phyloP scores from a whole-genome alignment of 164 flowering plant species.

The Protea cynaroides region DNA sequence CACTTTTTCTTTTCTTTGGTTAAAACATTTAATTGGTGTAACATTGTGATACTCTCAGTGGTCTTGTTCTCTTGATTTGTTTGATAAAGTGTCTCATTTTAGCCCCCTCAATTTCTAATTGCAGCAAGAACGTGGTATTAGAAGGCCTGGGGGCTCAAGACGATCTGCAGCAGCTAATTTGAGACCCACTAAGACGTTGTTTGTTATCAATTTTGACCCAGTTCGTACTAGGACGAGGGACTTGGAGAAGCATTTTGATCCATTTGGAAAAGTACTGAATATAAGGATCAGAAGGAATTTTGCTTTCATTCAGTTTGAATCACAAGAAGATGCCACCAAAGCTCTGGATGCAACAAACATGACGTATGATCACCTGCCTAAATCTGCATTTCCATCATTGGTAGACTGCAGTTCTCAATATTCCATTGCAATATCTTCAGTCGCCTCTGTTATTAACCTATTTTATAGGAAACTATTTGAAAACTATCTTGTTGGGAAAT shows the following conservation, averaged over 20 bases:
- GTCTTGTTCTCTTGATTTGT: background rate
- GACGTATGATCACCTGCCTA: slow-evolving; percentile 28
- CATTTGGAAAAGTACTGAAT: slow-evolving; percentile 82
- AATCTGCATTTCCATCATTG: background rate
- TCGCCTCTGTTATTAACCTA: background rate
- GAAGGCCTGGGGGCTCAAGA: slow-evolving; percentile 53
- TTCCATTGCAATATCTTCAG: too few relatives aligned
- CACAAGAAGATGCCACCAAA: slow-evolving; percentile 86
- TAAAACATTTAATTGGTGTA: too few relatives aligned
- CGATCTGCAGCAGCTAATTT: slow-evolving; percentile 52
- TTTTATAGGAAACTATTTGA: background rate
- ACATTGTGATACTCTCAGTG: background rate
- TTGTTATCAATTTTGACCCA: slow-evolving; percentile 94
- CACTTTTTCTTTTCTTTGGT: too few relatives aligned
- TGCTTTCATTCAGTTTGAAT: slow-evolving; percentile 88
- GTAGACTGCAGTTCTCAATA: too few relatives aligned
- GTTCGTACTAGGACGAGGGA: slow-evolving; percentile 72
- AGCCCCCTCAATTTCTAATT: slow-evolving; percentile 7
- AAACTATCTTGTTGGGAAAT: background rate
- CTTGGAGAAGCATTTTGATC: slow-evolving; percentile 89
- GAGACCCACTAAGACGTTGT: slow-evolving; percentile 85
- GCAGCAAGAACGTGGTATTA: slow-evolving; percentile 84
- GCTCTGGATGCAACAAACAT: slow-evolving; percentile 51
- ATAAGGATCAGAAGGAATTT: slow-evolving; percentile 90
- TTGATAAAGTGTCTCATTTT: background rate